Evolutionary conservation across 2,329 filamentous ascomycete species (phyloP), one percentile per base, ranked within the genome.

Genomic region (Colletotrichum spaethianum): DNA sequence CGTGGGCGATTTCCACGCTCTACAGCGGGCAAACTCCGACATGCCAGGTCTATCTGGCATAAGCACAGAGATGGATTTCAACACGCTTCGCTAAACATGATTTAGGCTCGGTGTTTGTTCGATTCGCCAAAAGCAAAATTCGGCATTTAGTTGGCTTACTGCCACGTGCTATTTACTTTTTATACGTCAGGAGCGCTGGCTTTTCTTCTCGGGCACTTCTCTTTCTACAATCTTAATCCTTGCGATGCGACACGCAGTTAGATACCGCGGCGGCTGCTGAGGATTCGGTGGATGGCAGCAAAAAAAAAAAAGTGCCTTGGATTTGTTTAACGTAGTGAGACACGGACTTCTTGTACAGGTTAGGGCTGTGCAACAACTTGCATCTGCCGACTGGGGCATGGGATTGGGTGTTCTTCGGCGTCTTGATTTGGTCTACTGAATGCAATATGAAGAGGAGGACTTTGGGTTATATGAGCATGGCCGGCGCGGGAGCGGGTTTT

Each of bases 1-100:
- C 1, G 83, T 87, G 0, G 84, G 82, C 3, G 86, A 88, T 61
- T 89, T 88, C 62, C 86, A 88, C 33, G 82, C 83, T 1, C 75
- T 89, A 2, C 86, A 87, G 68, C 80, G 86, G 48, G 81, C 82
- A 14, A 84, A 82, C 63, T 80, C 83, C 0, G 85, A 86, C 52
- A 80, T 73, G 48, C 70, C 69, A 2, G 69, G 64, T 40, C 62
- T 75, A 56, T 63, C 73, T 9, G 57, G 73, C 52, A 73, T 75
- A 57, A 36, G 26, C 3, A 28, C 60, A 9, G 74, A 74, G 28
- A 75, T 75, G 73, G 73, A 75, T 40, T 75, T 74, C 38, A 65
- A 65, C 9, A 61, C 66, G 8, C 59, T 75, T 31, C 70, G 70
- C 18, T 72, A 46, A 72, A 4, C 18, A 9, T 36, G 33, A 12